Conservation (phyloP, 1,284 basidiomycete genomes). For the Cronartium quercuum region DNA sequence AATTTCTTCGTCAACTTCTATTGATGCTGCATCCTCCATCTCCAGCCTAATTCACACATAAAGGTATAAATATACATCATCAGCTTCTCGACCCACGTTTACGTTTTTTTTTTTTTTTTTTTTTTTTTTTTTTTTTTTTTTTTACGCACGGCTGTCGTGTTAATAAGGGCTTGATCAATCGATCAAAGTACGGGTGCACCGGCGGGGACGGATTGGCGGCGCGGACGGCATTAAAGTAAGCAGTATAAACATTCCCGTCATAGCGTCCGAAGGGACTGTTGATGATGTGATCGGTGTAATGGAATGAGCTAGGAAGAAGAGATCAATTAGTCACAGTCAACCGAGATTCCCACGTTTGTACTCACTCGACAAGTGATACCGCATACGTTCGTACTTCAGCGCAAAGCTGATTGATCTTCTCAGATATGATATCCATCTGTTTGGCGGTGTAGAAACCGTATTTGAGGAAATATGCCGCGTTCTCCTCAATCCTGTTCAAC, state of each 20-base stretch:
- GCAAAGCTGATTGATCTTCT: conserved; percentile 53
- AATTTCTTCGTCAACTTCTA: conserved; percentile 34
- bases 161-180: conserved; percentile 56
- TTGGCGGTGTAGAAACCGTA: conserved; percentile 50
- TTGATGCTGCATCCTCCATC: conserved; percentile 35
- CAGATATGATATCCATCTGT: conserved; percentile 53
- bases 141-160: conserved; percentile 51
- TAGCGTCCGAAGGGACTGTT: conserved; percentile 57
- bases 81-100: conserved; percentile 46
- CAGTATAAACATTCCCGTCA: conserved; percentile 53
- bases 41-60: conserved; percentile 4
- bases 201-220: conserved; percentile 48
- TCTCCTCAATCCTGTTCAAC: conserved; percentile 26
- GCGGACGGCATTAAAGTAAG: conserved; percentile 53
- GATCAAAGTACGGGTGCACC: conserved; percentile 55
- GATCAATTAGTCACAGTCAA: conserved; percentile 3
- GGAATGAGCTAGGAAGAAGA: conserved; percentile 54
- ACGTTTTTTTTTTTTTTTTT: conserved; percentile 53
- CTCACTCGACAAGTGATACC: conserved; percentile 21
- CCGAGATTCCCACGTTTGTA: neutral
- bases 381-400: conserved; percentile 53
- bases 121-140: conserved; percentile 45
- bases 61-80: neutral
- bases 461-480: conserved; percentile 29
- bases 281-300: conserved; percentile 56